Base-by-base conservation (phyloP, 2,329 filamentous ascomycete species). In the Alternaria rosae region DNA sequence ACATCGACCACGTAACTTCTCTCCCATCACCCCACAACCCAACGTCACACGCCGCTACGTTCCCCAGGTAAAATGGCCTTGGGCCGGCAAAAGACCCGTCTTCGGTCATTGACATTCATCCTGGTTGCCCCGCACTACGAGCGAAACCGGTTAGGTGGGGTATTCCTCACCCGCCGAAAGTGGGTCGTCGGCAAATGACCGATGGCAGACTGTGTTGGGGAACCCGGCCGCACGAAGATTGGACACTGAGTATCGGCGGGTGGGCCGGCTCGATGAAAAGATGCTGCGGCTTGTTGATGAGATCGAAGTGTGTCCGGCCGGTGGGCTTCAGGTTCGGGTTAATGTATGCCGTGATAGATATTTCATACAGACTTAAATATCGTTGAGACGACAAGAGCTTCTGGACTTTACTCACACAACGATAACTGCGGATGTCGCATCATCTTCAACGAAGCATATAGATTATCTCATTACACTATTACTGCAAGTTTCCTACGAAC, bases 111-210 rank as follows among this genome's bases (percentile, higher is more conserved):
- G 55, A 57, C 44, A 67, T 68, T 68, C 65, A 65, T 59, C 62
- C 38, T n/a, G 13, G 26, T 30, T 57, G 63, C 67, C 68, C 69
- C 70, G 70, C 70, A 67, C 68, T 70, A 68, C 32, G 25, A 38
- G 30, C 61, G 6, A 57, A 66, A 56, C 17, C 23, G 50, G 65
- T 59, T 66, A 62, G 41, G 70, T 61, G 70, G 70, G 67, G 67
- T 69, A 69, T 25, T 51, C 20, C 48, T 23, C 32, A 53, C 56
- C 65, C 61, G 50, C 67, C 53, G 62, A 62, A 57, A 54, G 57
- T 63, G 65, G 62, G 52, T 20, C 51, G 25, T 70, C 65, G 68
- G 68, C 62, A 54, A 64, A 64, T 70, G 64, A 52, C 61, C 64
- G 63, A 62, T 42, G 48, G 32, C 20, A 55, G 32, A 6, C 64